Percentiles rank a stretch among this genome's conserved stretches.
These are phyloP conservation scores for Ostreobium quekettii DNA, from an alignment of 139 green algal genomes.

Conservation along the genomic window DNA sequence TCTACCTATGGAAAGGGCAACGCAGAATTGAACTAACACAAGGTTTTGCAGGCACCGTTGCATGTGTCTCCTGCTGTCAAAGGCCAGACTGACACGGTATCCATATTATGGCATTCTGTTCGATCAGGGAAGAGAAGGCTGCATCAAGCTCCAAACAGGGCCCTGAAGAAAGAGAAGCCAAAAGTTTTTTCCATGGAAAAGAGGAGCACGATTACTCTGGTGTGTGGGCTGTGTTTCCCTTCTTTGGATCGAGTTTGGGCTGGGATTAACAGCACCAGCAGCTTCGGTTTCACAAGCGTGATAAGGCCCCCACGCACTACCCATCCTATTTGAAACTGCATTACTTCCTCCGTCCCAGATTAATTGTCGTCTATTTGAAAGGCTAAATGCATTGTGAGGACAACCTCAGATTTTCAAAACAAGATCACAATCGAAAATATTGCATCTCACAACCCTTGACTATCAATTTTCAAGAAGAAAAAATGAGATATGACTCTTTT, in stretches of 20 bases:
- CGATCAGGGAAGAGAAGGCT: conserved; percentile 13
- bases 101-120: neutral
- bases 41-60: neutral
- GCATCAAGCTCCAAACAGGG: neutral
- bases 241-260: conserved; percentile 16
- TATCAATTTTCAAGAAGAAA: too few relatives aligned
- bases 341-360: neutral
- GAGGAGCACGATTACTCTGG: conserved; percentile 20
- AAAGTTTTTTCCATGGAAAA: conserved; percentile 46
- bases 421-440: too few relatives aligned
- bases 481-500: too few relatives aligned
- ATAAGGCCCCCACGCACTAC: neutral
- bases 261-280: neutral
- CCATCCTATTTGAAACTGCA: neutral
- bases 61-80: neutral
- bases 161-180: conserved; percentile 20
- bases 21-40: neutral
- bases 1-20: neutral
- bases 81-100: neutral
- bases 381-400: neutral
- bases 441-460: too few relatives aligned
- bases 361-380: neutral
- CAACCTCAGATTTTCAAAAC: too few relatives aligned
- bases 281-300: neutral
- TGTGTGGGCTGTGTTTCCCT: too few relatives aligned